A percentile compares a stretch with the other conserved stretches of the same genome.
phyloP scores from a whole-genome alignment of 495 filamentous ascomycete species.

The Chaetomium fimeti region DNA sequence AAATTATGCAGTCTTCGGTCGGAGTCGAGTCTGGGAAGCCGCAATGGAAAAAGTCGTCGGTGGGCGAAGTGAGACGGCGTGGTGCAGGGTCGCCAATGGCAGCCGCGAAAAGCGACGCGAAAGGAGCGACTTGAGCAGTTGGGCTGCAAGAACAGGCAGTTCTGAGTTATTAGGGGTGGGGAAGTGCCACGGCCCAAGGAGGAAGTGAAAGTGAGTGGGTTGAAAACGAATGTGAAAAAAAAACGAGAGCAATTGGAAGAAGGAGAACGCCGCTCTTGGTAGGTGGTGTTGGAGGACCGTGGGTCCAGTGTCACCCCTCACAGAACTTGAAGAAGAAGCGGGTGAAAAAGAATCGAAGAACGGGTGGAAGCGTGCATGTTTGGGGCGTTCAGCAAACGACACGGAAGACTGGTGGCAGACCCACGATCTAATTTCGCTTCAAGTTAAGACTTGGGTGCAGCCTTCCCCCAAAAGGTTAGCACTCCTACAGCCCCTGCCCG shows the following conservation, averaged over 20 bases:
- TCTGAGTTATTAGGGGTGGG: neutral
- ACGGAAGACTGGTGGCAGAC: slow-evolving; percentile 29
- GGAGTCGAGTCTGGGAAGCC: neutral
- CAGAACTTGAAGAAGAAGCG: slow-evolving; percentile 19
- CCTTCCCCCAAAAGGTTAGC: slow-evolving; percentile 34
- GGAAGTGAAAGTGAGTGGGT: neutral
- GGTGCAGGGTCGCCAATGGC: neutral
- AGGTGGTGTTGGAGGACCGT: slow-evolving; percentile 12
- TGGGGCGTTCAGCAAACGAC: slow-evolving; percentile 23
- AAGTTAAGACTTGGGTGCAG: slow-evolving; percentile 29
- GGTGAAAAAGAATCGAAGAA: slow-evolving; percentile 22
- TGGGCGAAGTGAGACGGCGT: slow-evolving; percentile 5
- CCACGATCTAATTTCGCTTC: slow-evolving; percentile 41
- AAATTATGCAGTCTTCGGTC: neutral
- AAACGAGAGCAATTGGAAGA: slow-evolving; percentile 17
- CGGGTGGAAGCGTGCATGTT: slow-evolving; percentile 21
- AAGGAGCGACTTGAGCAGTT: slow-evolving; percentile 9
- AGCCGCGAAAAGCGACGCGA: slow-evolving; percentile 10
- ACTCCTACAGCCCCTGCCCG: slow-evolving; percentile 23
- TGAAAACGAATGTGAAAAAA: slow-evolving; percentile 14
- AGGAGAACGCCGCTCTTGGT: neutral
- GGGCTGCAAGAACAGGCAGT: slow-evolving; percentile 2
- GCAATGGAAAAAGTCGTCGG: neutral
- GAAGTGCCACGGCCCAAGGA: slow-evolving; percentile 6
- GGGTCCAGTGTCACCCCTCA: slow-evolving; percentile 21